These are phyloP conservation scores for Aspergillus neotritici DNA, from an alignment of 2,329 filamentous ascomycete species.

Conservation along the genomic window DNA sequence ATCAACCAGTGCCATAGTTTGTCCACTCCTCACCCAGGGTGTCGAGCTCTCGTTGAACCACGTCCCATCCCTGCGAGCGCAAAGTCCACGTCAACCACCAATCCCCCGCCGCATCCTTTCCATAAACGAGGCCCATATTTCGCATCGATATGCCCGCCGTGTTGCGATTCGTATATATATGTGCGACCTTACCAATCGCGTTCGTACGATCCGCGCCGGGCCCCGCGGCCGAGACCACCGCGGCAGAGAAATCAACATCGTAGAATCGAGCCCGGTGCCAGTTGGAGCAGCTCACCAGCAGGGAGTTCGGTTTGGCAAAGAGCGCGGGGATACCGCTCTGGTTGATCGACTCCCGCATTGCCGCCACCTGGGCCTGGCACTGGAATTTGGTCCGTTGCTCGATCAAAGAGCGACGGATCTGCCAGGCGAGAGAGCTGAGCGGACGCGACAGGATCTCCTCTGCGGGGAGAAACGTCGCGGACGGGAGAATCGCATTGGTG, in stretches of 20 bases:
- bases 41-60: too few species aligned
- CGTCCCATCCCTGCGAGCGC: too few species aligned
- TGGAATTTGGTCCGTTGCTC: slow-evolving; percentile 9
- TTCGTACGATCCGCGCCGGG: background rate
- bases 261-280: slow-evolving; percentile 37
- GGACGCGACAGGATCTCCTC: slow-evolving; percentile 8
- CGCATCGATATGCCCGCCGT: slow-evolving; percentile 8
- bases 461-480: slow-evolving; percentile 1
- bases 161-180: background rate
- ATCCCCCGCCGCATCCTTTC: slow-evolving; percentile 28
- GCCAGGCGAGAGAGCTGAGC: slow-evolving; percentile 7
- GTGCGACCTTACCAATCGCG: slow-evolving; percentile 5
- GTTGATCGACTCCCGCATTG: background rate
- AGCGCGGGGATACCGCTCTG: slow-evolving; percentile 21
- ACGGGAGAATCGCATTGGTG: slow-evolving; percentile 10
- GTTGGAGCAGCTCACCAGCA: slow-evolving; percentile 37
- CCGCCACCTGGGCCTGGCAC: slow-evolving; percentile 3
- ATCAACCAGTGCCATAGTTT: too few species aligned
- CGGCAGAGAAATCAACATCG: slow-evolving; percentile 34
- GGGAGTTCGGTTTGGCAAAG: slow-evolving; percentile 27
- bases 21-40: too few species aligned
- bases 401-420: slow-evolving; percentile 9
- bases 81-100: slow-evolving; percentile 26
- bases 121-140: slow-evolving; percentile 20
- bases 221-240: slow-evolving; percentile 11